A percentile compares a stretch with the other conserved stretches of the same genome.
Conservation (phyloP, 2,329 filamentous ascomycete genomes). For the Aotearoamyces nothofagi region DNA sequence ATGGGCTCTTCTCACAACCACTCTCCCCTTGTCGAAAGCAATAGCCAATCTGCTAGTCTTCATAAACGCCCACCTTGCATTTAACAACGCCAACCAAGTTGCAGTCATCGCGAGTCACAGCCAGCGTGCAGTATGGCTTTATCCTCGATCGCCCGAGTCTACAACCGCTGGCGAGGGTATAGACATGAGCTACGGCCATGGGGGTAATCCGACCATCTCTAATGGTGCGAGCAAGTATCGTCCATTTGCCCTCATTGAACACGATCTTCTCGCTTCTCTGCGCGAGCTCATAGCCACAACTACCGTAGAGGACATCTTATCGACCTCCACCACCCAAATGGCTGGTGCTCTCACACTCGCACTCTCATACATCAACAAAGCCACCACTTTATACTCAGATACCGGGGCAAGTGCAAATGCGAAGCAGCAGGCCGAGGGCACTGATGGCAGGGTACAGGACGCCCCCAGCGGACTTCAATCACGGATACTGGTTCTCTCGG, state of each 20-base stretch:
- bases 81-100: slow-evolving; percentile 85
- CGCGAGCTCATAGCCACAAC: slow-evolving; percentile 58
- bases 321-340: slow-evolving; percentile 67
- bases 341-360: slow-evolving; percentile 84
- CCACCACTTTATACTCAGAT: slow-evolving; percentile 21
- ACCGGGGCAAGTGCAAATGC: slow-evolving; percentile 17
- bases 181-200: slow-evolving; percentile 35
- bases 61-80: slow-evolving; percentile 89
- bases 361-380: slow-evolving; percentile 78
- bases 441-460: slow-evolving; percentile 8
- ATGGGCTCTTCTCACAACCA: slow-evolving; percentile 64
- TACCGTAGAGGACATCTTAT: slow-evolving; percentile 43
- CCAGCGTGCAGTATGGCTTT: slow-evolving; percentile 78
- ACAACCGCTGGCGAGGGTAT: slow-evolving; percentile 30
- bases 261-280: slow-evolving; percentile 61
- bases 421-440: slow-evolving; percentile 7
- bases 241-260: slow-evolving; percentile 77
- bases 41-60: slow-evolving; percentile 88
- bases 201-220: slow-evolving; percentile 13
- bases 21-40: slow-evolving; percentile 68
- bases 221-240: slow-evolving; percentile 73
- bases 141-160: slow-evolving; percentile 40
- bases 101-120: slow-evolving; percentile 83
- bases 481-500: slow-evolving; percentile 79
- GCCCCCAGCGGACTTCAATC: slow-evolving; percentile 43